Evolutionary conservation across 345 rosid species (phyloP), one percentile per base, ranked within the genome.

Genomic region (Xanthoceras sorbifolium): DNA sequence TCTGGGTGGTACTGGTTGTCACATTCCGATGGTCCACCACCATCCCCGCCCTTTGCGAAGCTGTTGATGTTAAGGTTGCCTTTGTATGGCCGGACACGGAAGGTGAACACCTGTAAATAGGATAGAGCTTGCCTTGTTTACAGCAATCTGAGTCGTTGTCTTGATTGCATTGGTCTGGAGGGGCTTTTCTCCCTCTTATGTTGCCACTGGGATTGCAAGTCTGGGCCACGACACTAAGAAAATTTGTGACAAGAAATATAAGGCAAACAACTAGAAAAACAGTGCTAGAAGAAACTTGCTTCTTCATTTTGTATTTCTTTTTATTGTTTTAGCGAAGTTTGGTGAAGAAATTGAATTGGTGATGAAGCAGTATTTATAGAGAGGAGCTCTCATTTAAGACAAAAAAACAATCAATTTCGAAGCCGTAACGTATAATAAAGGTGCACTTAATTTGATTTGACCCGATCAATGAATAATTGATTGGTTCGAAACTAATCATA

Each of bases 91-190:
- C 11, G 11, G 76, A 57, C 8, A 81, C 71, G 2, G 31, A 20
- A 0, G 84, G 78, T 28, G 84, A 78, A 44, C 67, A 81, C 2
- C 48, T 68, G 70, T 44, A 76, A 34, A 63, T 76, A 18, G 80
- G 32, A 79, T 87, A 82, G 22, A 70, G 17, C 77, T 73, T 64
- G 60, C 85, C 82, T 5, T 78, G 29, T 9, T 36, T 52, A 60
- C 84, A 85, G 59, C 88, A 85, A 1, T 73, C 83, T 0, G 83
- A 80, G 71, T 73, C 69, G 46, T 84, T 70, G 9, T 72, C 71
- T 9, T 22, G 48, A 78, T 74, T 82, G 54, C 89, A 79, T 73
- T 85, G 32, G 6, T 75, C 67, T 15, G 85, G 84, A 63, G 82
- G 85, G 0, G 85, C 69, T 18, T 79, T 73, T 55, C 61, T 84